A percentile compares a stretch with the other conserved stretches of the same genome.
Evolutionary conservation across 139 green algal genomes (phyloP).

Genomic region (Picochlorum sp.): DNA sequence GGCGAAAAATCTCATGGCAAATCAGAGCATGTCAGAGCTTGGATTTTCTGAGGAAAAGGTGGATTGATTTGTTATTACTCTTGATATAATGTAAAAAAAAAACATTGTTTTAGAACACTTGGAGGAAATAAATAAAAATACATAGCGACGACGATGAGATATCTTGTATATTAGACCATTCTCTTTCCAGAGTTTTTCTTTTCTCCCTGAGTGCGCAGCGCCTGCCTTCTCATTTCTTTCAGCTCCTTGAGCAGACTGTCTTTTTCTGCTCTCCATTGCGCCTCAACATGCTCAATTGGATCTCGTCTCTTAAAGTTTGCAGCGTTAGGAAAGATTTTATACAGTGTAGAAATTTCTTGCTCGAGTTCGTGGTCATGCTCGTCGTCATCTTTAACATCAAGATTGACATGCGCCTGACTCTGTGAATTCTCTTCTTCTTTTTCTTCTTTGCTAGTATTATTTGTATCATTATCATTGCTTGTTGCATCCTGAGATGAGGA

Average conservation of each 20-base stretch:
- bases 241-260: conserved; percentile 11
- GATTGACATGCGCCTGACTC: no score
- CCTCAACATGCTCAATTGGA: conserved; percentile 11
- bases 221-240: conserved; percentile 13
- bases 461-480: not conserved
- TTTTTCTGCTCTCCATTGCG: conserved; percentile 5
- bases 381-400: not conserved
- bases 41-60: conserved; percentile 38
- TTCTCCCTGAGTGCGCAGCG: conserved; percentile 5
- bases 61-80: no score
- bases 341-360: not conserved
- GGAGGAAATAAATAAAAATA: no score
- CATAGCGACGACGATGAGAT: no score
- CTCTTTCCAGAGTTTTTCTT: no score
- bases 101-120: no score
- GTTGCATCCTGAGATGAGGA: not conserved
- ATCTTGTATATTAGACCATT: no score
- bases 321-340: not conserved
- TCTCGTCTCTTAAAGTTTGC: conserved; percentile 10
- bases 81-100: no score
- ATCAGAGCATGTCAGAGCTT: conserved; percentile 58
- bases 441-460: no score
- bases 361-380: not conserved
- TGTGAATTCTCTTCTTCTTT: no score
- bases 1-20: conserved; percentile 75